Evolutionary conservation across 495 filamentous ascomycete species (phyloP).

Genomic region (Aspergillus taichungensis): DNA sequence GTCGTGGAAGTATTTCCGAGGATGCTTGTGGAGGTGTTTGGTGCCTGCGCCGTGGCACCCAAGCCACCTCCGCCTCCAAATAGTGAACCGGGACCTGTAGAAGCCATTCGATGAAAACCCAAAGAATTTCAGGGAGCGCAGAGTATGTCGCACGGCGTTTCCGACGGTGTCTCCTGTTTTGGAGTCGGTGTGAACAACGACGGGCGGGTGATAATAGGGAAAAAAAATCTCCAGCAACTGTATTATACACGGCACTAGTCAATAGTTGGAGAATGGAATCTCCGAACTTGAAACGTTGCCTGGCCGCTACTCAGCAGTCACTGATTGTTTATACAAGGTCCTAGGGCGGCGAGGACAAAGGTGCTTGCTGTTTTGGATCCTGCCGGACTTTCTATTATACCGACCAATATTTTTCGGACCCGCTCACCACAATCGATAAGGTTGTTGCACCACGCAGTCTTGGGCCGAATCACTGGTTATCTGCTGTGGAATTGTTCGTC

Average conservation of each 20-base stretch:
- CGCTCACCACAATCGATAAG: no score
- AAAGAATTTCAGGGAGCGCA: neutral
- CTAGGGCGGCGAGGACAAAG: no score
- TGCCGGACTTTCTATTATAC: slow-evolving; percentile 11
- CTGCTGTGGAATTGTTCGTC: no score
- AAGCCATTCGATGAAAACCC: slow-evolving; percentile 12
- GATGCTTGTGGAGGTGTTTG: slow-evolving; percentile 22
- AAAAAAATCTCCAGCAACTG: no score
- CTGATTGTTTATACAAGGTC: slow-evolving; percentile 1
- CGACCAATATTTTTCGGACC: neutral
- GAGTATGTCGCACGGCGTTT: neutral
- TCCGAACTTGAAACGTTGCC: neutral
- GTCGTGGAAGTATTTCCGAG: slow-evolving; percentile 20
- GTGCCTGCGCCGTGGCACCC: slow-evolving; percentile 20
- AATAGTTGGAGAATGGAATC: no score
- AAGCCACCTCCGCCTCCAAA: slow-evolving; percentile 26
- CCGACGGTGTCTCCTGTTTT: neutral
- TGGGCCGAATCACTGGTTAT: no score
- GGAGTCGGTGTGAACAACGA: no score
- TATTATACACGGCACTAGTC: no score
- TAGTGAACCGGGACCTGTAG: slow-evolving; percentile 21
- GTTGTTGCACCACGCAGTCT: no score
- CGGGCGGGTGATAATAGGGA: no score
- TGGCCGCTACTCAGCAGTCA: neutral
- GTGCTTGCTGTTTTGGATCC: neutral